phyloP scores from a whole-genome alignment of 345 rosid genomes.

The Ceriops decandra region DNA sequence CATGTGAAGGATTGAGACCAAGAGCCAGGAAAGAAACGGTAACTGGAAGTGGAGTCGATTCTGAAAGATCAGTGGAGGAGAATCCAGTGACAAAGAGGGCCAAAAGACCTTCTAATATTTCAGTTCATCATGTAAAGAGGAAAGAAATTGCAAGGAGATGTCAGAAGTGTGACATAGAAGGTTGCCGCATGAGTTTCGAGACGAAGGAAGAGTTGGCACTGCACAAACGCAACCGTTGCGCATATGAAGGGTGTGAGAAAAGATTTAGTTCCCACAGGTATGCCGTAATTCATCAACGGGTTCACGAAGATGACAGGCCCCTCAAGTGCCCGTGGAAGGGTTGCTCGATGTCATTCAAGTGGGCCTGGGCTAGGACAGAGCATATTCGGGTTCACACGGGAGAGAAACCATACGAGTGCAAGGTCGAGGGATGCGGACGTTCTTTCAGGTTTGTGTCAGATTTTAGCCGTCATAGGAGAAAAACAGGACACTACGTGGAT shows the following conservation, averaged over 20 bases:
- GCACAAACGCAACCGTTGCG: slow-evolving; percentile 78
- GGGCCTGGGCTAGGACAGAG: slow-evolving; percentile 99
- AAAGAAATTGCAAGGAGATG: slow-evolving; percentile 30
- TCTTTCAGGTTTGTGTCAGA: slow-evolving; percentile 97
- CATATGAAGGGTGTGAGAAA: slow-evolving; percentile 76
- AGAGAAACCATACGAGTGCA: slow-evolving; percentile 83
- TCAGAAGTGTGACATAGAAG: slow-evolving; percentile 70
- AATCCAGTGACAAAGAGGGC: slow-evolving; percentile 34
- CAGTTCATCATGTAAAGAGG: slow-evolving; percentile 24
- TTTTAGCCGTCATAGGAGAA: slow-evolving; percentile 89
- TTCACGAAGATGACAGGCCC: slow-evolving; percentile 86
- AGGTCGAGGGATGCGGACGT: slow-evolving; percentile 71
- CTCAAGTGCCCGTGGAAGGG: slow-evolving; percentile 87
- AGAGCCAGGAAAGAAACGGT: slow-evolving; percentile 45
- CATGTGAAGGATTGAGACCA: slow-evolving; percentile 97
- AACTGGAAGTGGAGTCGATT: slow-evolving; percentile 20
- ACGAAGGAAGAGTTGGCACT: slow-evolving; percentile 56
- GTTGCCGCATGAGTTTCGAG: slow-evolving; percentile 78
- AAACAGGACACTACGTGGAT: slow-evolving; percentile 71
- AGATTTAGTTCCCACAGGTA: slow-evolving; percentile 81
- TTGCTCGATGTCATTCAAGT: slow-evolving; percentile 87
- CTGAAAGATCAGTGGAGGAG: slow-evolving; percentile 28
- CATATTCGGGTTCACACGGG: slow-evolving; percentile 93
- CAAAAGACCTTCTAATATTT: slow-evolving; percentile 31
- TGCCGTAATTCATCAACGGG: slow-evolving; percentile 76